Conservation (phyloP, 306 rosid genomes). For the Cucumis melo region DNA sequence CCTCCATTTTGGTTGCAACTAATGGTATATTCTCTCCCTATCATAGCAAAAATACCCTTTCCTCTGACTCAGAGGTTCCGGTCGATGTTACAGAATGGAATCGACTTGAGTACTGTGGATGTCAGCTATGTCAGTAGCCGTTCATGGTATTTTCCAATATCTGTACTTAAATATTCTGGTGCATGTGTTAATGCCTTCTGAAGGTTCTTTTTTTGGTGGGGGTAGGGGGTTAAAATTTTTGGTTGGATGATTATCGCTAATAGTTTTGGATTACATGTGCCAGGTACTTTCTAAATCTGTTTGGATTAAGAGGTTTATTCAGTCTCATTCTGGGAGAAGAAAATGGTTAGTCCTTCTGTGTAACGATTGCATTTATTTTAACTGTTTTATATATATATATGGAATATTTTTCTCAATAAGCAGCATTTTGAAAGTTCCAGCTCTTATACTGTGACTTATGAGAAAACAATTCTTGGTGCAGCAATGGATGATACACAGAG, state of each 20-base stretch:
- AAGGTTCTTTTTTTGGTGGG: background rate
- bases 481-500: slow-evolving; percentile 95
- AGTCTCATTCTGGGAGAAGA: slow-evolving; percentile 99
- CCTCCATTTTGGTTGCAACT: background rate
- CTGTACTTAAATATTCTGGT: background rate
- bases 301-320: slow-evolving; percentile 93
- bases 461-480: slow-evolving; percentile 20
- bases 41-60: slow-evolving; percentile 94
- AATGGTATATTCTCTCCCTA: background rate
- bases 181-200: background rate
- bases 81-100: slow-evolving; percentile 95
- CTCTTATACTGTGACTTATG: slow-evolving; percentile 8
- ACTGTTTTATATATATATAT: background rate
- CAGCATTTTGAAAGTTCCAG: background rate
- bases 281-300: slow-evolving; percentile 96
- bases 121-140: slow-evolving; percentile 99
- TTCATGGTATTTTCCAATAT: slow-evolving; percentile 55
- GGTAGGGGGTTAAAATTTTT: background rate
- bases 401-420: background rate
- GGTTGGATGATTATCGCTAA: slow-evolving; percentile 6
- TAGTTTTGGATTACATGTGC: slow-evolving; percentile 9
- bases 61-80: slow-evolving; percentile 96
- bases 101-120: slow-evolving; percentile 97
- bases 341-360: slow-evolving; percentile 56
- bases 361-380: background rate